Evolutionary conservation across 495 filamentous ascomycete genomes (phyloP).

Genomic region (Aspergillus saccharolyticus): DNA sequence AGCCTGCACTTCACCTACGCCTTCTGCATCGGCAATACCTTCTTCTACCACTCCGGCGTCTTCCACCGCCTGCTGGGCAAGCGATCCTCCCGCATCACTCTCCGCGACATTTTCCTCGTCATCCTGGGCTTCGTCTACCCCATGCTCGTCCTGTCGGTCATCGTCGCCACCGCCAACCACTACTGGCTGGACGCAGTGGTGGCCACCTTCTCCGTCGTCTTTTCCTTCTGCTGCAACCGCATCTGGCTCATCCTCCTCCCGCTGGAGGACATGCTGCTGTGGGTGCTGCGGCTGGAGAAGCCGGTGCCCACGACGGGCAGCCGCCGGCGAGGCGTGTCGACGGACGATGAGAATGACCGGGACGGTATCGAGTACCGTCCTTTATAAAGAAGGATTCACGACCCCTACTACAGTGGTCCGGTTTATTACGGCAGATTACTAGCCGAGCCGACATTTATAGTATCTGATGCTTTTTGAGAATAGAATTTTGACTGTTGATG

Average conservation of each 20-base stretch:
- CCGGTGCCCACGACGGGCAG: slow-evolving; percentile 53
- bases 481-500: too few species aligned
- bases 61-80: slow-evolving; percentile 41
- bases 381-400: not conserved
- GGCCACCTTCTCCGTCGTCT: slow-evolving; percentile 48
- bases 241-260: slow-evolving; percentile 52
- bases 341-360: not conserved
- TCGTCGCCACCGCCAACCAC: slow-evolving; percentile 64
- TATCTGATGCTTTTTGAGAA: too few species aligned
- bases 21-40: slow-evolving; percentile 55
- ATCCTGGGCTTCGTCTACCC: slow-evolving; percentile 52
- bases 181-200: slow-evolving; percentile 58
- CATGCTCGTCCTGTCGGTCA: slow-evolving; percentile 52
- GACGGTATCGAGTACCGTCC: slow-evolving; percentile 1
- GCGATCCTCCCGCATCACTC: slow-evolving; percentile 26
- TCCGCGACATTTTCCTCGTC: slow-evolving; percentile 40
- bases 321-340: slow-evolving; percentile 12
- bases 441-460: too few species aligned
- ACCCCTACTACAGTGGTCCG: too few species aligned
- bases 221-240: slow-evolving; percentile 47
- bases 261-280: slow-evolving; percentile 52
- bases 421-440: too few species aligned
- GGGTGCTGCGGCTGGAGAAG: slow-evolving; percentile 53
- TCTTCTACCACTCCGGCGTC: slow-evolving; percentile 56
- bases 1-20: slow-evolving; percentile 57